Conservation (phyloP, 2,329 filamentous ascomycete species). For the Pleomassaria siparia region DNA sequence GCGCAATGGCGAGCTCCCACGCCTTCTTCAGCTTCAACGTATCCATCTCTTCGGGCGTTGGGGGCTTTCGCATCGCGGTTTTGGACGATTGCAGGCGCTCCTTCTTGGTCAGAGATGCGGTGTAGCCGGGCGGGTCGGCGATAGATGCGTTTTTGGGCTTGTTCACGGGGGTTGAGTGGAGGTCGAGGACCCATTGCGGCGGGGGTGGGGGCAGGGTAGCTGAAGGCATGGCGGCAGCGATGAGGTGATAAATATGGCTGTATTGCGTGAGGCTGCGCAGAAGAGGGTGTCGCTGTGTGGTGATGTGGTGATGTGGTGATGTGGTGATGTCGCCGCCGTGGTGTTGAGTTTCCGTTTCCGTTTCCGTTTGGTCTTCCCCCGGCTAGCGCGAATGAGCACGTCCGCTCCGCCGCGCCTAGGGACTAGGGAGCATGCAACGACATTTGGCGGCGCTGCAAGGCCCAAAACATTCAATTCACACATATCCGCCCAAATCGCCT, state of each 20-base stretch:
- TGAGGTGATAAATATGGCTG: neutral
- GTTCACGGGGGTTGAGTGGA: slow-evolving; percentile 68
- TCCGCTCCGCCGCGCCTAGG: neutral
- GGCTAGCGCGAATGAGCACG: slow-evolving; percentile 3
- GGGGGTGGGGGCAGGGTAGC: slow-evolving; percentile 49
- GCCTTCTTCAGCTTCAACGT: slow-evolving; percentile 97
- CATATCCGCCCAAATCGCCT: slow-evolving; percentile 5
- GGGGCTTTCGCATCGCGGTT: slow-evolving; percentile 60
- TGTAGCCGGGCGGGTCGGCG: slow-evolving; percentile 85
- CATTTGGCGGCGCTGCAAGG: neutral
- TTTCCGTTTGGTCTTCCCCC: neutral
- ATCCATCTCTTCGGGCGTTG: slow-evolving; percentile 84
- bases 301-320: slow-evolving; percentile 5
- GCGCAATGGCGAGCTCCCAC: slow-evolving; percentile 93
- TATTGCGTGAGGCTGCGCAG: neutral
- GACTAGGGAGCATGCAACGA: neutral
- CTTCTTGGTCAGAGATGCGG: slow-evolving; percentile 49
- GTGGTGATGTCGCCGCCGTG: slow-evolving; percentile 4
- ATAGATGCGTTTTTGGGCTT: slow-evolving; percentile 69
- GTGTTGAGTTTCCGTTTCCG: slow-evolving; percentile 5
- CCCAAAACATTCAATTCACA: slow-evolving; percentile 18
- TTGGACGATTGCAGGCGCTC: slow-evolving; percentile 40
- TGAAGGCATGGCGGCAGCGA: slow-evolving; percentile 18
- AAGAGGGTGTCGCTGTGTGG: neutral
- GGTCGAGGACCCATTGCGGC: slow-evolving; percentile 81